Evolutionary conservation across 176 grass and related monocot species (phyloP), one percentile per base, ranked within the genome.

Genomic region (Aegilops umbellulata): DNA sequence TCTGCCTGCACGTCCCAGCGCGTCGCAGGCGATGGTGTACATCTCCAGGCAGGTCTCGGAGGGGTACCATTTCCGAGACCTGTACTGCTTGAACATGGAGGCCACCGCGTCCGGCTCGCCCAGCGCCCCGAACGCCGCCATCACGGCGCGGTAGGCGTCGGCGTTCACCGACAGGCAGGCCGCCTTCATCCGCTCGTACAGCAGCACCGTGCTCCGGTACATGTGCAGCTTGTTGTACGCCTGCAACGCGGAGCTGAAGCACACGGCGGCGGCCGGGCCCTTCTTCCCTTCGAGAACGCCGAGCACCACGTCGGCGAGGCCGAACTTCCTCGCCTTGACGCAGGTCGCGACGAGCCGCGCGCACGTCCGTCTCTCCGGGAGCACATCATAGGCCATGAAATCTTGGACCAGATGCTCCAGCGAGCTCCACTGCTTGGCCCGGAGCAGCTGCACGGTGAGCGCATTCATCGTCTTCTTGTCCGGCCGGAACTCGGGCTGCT

Each of bases 181-280:
- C 19, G 80, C 55, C 88, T 25, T 89, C 86, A 92, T 93, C 39
- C 67, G 86, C 8, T 90, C 82, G 38, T 87, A 91, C 85, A 90
- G 84, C 65, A 91, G 88, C 79, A 92, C 77, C 26, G 96, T 94
- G 65, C 88, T 89, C 23, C 76, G 87, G 87, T 92, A 91, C 96
- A 98, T 98, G 75, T 92, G 96, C 58, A 98, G 93, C 88, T 84
- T 92, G 93, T 94, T 98, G 90, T 95, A 95, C 78, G 90, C 88
- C 64, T 63, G 81, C 96, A 98, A 84, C 69, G 96, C 96, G 0
- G 90, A 85, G 76, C 79, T 46, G 85, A 95, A 98, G 86, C 86
- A 86, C 61, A 81, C 49, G 30, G 63, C 41, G 0, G 90, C 91
- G 46, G 82, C 8, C 36, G 65, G 79, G 3, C 85, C 93, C 76